These are phyloP conservation scores for Geotrichum reessii DNA, from an alignment of 1,139 yeast species.

Conservation along the genomic window DNA sequence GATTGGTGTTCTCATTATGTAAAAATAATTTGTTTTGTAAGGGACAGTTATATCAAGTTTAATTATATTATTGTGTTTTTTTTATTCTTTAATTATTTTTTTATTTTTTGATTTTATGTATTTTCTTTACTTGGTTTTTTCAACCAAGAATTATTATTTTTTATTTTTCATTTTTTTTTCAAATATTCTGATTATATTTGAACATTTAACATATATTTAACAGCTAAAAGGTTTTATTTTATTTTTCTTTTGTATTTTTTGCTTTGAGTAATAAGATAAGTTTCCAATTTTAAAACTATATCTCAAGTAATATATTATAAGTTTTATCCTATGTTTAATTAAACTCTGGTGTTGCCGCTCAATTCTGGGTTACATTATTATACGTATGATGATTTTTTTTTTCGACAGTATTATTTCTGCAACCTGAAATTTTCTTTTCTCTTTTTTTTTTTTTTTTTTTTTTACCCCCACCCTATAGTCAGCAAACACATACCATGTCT, in stretches of 20 bases:
- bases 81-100: too few species aligned
- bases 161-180: neutral
- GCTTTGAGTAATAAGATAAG: too few species aligned
- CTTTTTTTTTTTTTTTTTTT: too few species aligned
- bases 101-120: too few species aligned
- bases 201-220: neutral
- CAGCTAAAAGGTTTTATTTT: neutral
- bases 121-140: too few species aligned
- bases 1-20: neutral
- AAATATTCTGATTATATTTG: too few species aligned
- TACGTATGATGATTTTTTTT: too few species aligned
- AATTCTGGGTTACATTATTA: too few species aligned
- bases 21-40: neutral
- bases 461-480: neutral
- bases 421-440: neutral
- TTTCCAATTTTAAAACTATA: too few species aligned
- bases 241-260: too few species aligned
- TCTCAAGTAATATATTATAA: neutral
- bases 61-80: too few species aligned
- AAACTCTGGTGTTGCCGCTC: neutral
- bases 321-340: neutral
- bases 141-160: too few species aligned
- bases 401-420: neutral
- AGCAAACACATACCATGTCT: neutral
- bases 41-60: neutral